A percentile compares a stretch with the other conserved stretches of the same genome.
Conservation (phyloP, 2,329 filamentous ascomycete species). For the Colletotrichum sp. region DNA sequence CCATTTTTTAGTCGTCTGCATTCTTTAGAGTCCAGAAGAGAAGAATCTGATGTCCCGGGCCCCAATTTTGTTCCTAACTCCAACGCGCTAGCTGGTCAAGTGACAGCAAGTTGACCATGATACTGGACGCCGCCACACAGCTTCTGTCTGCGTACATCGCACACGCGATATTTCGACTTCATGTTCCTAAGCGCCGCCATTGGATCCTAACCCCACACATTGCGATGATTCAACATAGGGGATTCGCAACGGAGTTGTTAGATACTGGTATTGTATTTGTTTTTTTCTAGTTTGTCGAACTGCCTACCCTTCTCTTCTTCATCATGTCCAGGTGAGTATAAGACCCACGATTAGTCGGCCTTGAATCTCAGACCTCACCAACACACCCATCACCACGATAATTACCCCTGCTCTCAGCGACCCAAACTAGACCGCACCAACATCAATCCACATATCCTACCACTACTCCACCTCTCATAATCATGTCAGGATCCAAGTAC, state of each 20-base stretch:
- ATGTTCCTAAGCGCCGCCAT: neutral
- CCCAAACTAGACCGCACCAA: neutral
- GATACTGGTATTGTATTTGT: neutral
- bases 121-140: neutral
- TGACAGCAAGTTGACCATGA: neutral
- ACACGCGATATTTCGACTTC: neutral
- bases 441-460: neutral
- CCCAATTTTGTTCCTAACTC: neutral
- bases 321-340: too few species aligned
- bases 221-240: neutral
- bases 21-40: neutral
- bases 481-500: slow-evolving; percentile 1
- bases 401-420: neutral
- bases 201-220: neutral
- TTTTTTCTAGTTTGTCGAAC: neutral
- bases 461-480: neutral
- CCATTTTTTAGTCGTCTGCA: neutral
- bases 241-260: neutral
- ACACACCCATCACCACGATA: neutral
- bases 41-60: neutral
- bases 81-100: neutral
- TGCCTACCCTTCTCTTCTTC: too few species aligned
- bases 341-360: neutral
- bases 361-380: neutral
- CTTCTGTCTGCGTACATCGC: neutral